Evolutionary conservation across 805 yeast genomes (phyloP).

Genomic region (Metschnikowia continentalis): DNA sequence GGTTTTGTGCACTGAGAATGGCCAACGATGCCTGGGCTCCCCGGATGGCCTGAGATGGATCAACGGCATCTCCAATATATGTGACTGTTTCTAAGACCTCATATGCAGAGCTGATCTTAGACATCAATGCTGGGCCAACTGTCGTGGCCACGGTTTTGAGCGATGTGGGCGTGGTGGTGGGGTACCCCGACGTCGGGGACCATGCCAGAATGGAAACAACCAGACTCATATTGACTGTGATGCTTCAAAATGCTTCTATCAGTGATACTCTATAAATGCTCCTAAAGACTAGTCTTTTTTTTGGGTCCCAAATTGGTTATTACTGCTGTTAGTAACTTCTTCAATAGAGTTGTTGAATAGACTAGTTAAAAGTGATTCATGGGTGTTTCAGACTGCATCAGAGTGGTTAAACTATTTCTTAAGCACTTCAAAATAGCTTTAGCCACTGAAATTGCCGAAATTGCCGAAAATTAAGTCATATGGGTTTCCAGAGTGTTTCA

Average conservation of each 20-base stretch:
- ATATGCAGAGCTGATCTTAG: constrained; percentile 12
- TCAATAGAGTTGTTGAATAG: too few relatives aligned
- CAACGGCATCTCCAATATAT: constrained; percentile 11
- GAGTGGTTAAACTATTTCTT: too few relatives aligned
- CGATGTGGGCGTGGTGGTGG: constrained; percentile 25
- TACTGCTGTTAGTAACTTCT: too few relatives aligned
- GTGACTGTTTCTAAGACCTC: constrained; percentile 21
- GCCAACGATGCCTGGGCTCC: constrained; percentile 38
- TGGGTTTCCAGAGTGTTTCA: too few relatives aligned
- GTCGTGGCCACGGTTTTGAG: constrained; percentile 25
- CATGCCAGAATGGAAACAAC: constrained; percentile 2
- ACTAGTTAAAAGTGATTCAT: too few relatives aligned
- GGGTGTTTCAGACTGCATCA: too few relatives aligned
- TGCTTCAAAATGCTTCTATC: neutral
- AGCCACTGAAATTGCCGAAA: too few relatives aligned
- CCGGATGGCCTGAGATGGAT: constrained; percentile 23
- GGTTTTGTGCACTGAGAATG: constrained; percentile 30
- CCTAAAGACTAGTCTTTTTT: too few relatives aligned
- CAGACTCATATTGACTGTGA: neutral
- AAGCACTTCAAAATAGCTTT: too few relatives aligned
- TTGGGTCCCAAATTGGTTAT: too few relatives aligned
- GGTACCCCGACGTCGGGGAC: constrained; percentile 17
- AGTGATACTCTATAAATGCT: neutral
- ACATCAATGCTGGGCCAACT: constrained; percentile 20
- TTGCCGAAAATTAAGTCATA: too few relatives aligned